Evolutionary conservation across 2,329 filamentous ascomycete species (phyloP), one percentile per base, ranked within the genome.

Genomic region (Aspergillus udagawae): DNA sequence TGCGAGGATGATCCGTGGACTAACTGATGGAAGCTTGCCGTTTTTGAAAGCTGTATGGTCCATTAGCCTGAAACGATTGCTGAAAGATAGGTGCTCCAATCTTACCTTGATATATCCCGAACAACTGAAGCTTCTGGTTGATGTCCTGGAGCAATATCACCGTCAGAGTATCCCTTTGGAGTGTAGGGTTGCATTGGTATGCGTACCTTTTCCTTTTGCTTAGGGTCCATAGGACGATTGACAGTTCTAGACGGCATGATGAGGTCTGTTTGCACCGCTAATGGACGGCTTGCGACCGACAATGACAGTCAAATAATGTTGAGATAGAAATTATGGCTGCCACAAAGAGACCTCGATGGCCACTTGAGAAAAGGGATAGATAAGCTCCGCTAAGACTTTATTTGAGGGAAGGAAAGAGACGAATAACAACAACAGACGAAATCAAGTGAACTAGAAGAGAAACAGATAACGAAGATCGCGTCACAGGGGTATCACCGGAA

Each of bases 41-140:
- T 86, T 84, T 71, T 89, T 82, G 75, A 97, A 97, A 53, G 92
- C 93, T 81, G 74, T 77, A 49, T 27, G 29, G 41, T 59, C 17
- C 7, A 32, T 65, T 55, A 70, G 60, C 44, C 57, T 29, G 14
- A 23, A 23, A 25, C 48, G 42, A 41, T 49, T 35, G n/a, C 45
- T 55, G 29, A 48, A 52, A 23, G 17, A 29, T 29, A 35, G 8
- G 21, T 23, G 29, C 38, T 6, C 29, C 4, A 28, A 17, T 56
- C 63, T 60, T 62, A 86, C 84, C 84, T 65, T 82, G 79, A 77
- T 87, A 84, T 75, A 97, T 97, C 70, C 93, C 94, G 70, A 95
- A 99, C 41, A 97, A 78, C 77, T 97, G 92, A 52, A 99, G 86
- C 81, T 99, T 99, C 73, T 87, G 86, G 77, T 94, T 94, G 77